Conservation (phyloP, 2,329 filamentous ascomycete species). For the Aureobasidium vineae region DNA sequence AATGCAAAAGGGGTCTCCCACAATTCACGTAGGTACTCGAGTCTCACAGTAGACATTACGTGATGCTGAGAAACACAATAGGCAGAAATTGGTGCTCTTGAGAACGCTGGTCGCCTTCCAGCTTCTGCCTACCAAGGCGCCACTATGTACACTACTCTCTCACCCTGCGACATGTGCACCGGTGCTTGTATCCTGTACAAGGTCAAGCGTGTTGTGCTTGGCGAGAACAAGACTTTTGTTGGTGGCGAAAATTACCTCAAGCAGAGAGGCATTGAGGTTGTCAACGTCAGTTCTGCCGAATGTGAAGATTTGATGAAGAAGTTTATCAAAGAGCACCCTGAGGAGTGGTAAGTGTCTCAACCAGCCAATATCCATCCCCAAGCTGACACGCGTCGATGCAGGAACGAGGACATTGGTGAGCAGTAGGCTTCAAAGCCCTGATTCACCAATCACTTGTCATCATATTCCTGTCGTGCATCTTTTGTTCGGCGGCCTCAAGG, state of each 20-base stretch:
- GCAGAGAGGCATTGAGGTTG: constrained; percentile 66
- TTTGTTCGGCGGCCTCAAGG: constrained; percentile 34
- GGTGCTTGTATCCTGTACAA: constrained; percentile 76
- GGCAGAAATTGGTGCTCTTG: constrained; percentile 74
- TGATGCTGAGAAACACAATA: constrained; percentile 37
- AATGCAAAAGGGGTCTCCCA: constrained; percentile 68
- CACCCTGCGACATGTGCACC: constrained; percentile 79
- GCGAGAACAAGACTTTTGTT: constrained; percentile 72
- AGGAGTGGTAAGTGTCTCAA: constrained; percentile 59
- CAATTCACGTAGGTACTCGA: constrained; percentile 59
- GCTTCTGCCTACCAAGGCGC: constrained; percentile 63
- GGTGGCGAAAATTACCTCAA: constrained; percentile 70
- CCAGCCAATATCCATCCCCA: neutral
- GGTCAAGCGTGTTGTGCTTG: constrained; percentile 70
- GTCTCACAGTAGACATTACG: neutral
- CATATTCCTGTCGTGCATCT: constrained; percentile 41
- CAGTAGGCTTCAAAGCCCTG: constrained; percentile 28
- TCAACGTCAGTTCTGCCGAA: constrained; percentile 65
- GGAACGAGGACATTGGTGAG: constrained; percentile 44
- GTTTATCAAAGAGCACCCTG: constrained; percentile 70
- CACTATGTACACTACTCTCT: constrained; percentile 73
- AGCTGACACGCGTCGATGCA: constrained; percentile 29
- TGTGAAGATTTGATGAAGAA: constrained; percentile 67
- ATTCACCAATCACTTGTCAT: constrained; percentile 39
- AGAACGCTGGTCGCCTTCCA: constrained; percentile 69